phyloP scores from a whole-genome alignment of 352 stramenopile species.

The Plasmopara viticola region DNA sequence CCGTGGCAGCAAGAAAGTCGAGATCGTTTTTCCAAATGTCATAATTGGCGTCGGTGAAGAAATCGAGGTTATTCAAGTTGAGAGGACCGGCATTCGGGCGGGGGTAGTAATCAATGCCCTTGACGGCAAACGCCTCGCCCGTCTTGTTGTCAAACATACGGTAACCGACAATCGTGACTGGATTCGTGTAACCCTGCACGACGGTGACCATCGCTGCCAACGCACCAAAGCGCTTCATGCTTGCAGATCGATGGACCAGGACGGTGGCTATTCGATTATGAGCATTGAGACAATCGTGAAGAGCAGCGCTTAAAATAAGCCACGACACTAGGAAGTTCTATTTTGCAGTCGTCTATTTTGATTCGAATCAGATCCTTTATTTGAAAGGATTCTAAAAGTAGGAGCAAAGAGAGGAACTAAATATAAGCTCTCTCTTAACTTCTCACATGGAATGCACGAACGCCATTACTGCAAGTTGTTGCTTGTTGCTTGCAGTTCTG shows the following conservation, averaged over 20 bases:
- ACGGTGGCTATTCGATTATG: background rate
- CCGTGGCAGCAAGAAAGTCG: constrained; percentile 42
- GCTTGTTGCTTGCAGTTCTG: no score
- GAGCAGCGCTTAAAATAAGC: no score
- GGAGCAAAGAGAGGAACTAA: no score
- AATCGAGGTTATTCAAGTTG: constrained; percentile 72
- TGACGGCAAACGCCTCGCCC: constrained; percentile 57
- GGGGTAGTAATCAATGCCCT: constrained; percentile 86
- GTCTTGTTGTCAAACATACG: constrained; percentile 79
- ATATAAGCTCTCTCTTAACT: no score
- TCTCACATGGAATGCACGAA: no score
- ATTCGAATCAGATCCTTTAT: no score
- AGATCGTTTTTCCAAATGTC: constrained; percentile 70
- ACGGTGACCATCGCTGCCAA: constrained; percentile 6
- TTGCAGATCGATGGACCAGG: background rate
- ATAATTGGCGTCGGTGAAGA: constrained; percentile 74
- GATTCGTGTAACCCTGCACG: constrained; percentile 37
- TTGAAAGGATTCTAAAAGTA: no score
- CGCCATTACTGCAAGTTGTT: no score
- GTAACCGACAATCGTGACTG: constrained; percentile 33
- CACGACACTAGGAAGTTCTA: no score
- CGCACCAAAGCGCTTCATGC: constrained; percentile 14
- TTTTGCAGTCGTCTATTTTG: no score
- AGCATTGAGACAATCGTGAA: no score
- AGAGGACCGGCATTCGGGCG: constrained; percentile 70